A percentile compares a stretch with the other conserved stretches of the same genome.
Evolutionary conservation across 1,284 basidiomycete genomes (phyloP).

Genomic region (Coniophora puteana): DNA sequence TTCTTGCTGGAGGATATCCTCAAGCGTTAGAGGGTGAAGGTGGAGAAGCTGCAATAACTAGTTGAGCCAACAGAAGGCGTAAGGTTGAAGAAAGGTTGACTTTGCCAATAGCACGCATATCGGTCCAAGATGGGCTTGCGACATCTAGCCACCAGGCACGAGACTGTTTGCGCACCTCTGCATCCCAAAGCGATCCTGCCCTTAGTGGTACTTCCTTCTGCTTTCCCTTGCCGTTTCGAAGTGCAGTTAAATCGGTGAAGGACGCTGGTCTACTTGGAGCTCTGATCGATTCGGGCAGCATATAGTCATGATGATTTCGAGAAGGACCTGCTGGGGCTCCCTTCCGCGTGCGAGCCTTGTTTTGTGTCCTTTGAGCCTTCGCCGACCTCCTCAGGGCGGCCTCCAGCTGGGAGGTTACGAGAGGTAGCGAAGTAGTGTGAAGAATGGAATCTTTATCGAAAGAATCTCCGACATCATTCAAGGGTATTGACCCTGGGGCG

Average conservation of each 20-base stretch:
- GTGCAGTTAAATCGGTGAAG: slow-evolving; percentile 22
- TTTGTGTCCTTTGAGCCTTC: no score
- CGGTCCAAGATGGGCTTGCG: slow-evolving; percentile 86
- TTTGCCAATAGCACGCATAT: slow-evolving; percentile 86
- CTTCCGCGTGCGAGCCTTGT: slow-evolving; percentile 15
- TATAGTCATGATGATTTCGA: slow-evolving; percentile 31
- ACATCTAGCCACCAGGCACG: slow-evolving; percentile 93
- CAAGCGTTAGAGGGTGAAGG: slow-evolving; percentile 90
- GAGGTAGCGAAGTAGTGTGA: slow-evolving; percentile 50
- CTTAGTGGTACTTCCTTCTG: slow-evolving; percentile 18
- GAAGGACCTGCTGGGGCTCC: slow-evolving; percentile 13
- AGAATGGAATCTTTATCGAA: slow-evolving; percentile 2
- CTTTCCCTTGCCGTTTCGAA: slow-evolving; percentile 39
- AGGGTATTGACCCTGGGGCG: slow-evolving; percentile 14
- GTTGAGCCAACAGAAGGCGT: slow-evolving; percentile 3
- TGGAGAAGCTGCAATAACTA: slow-evolving; percentile 64
- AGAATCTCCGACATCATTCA: not conserved
- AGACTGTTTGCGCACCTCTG: slow-evolving; percentile 8
- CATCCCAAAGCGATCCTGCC: slow-evolving; percentile 8
- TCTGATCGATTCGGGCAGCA: slow-evolving; percentile 29
- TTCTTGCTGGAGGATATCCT: slow-evolving; percentile 95
- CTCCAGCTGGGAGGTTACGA: slow-evolving; percentile 55
- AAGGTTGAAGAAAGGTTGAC: slow-evolving; percentile 33
- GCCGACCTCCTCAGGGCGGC: slow-evolving; percentile 42
- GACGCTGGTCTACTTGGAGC: slow-evolving; percentile 26